Base-by-base conservation (phyloP, 345 rosid genomes). In the Arabis alpina region DNA sequence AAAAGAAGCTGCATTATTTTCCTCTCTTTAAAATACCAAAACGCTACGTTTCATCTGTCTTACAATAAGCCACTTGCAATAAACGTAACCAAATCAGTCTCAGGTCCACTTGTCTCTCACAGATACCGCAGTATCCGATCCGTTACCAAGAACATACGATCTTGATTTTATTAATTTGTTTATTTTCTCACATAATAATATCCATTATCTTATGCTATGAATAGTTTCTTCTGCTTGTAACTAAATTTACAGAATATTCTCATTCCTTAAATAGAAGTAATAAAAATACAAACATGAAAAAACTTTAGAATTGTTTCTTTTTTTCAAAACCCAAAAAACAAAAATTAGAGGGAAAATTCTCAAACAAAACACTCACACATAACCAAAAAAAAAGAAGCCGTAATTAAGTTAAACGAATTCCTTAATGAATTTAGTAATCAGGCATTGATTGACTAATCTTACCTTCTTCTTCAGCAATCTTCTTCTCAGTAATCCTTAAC, bases 381-480 rank as follows among this genome's bases (percentile, higher is more conserved):
- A 12, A 10, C 53, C 24, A 23, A 53, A 63, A 63, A 71, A 53
- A 14, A 63, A 32, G 48, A 28, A 63, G 30, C 14, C 40, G 65
- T 60, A 30, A 10, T 60, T 27, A 52, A 51, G 11, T 0, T 30
- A 28, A 40, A 6, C 10, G 63, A 66, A 32, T 10, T 0, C 54
- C 45, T 8, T 70, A 28, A 66, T 39, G 6, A 14, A 27, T 5
- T 57, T 45, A 76, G 70, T 88, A 90, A 76, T 88, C 94, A 70
- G 97, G 97, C 97, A 90, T 90, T 10, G 84, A 82, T 16, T 86
- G 97, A 62, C 83, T 82, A 59, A 85, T 82, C 80, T 90, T 90
- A 68, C 87, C 90, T 81, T 90, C 94, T 71, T 90, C 97, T 41
- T 81, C 79, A n/a, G 79, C 82, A 80, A 85, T 80, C 79, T 85